These are phyloP conservation scores for Citrullus mucosospermus DNA, from an alignment of 306 rosid species.

Conservation along the genomic window DNA sequence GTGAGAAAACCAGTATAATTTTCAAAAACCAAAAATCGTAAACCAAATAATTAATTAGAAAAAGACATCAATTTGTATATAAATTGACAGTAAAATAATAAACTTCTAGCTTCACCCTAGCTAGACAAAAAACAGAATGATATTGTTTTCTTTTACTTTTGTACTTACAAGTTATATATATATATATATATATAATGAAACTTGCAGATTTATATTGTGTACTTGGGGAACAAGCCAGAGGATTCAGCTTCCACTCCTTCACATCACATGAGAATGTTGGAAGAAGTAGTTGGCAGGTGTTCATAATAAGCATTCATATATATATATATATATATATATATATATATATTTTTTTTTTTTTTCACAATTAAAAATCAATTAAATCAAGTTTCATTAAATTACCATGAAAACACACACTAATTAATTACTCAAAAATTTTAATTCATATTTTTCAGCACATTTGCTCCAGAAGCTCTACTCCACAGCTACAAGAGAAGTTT, in stretches of 20 bases:
- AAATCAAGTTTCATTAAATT: neutral
- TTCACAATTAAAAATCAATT: neutral
- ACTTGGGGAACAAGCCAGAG: constrained; percentile 25
- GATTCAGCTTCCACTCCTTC: constrained; percentile 1
- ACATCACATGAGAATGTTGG: constrained; percentile 19
- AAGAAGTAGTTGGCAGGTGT: constrained; percentile 21
- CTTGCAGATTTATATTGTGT: constrained; percentile 7
- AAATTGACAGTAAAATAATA: too few relatives aligned
- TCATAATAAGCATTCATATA: neutral
- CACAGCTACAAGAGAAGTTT: constrained; percentile 28
- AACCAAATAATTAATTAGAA: too few relatives aligned
- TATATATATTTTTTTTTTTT: too few relatives aligned
- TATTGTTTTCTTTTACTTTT: neutral
- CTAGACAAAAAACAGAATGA: too few relatives aligned
- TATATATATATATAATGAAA: neutral
- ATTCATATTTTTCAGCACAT: neutral
- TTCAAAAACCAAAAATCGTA: too few relatives aligned
- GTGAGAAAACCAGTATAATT: too few relatives aligned
- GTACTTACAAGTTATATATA: neutral
- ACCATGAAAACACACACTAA: neutral
- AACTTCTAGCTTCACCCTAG: too few relatives aligned
- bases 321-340: too few relatives aligned
- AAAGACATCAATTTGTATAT: too few relatives aligned
- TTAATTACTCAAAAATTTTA: neutral
- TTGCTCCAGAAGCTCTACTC: constrained; percentile 10